These are phyloP conservation scores for Flaveria trinervia DNA, from an alignment of 129 eudicot genomes.

Conservation along the genomic window DNA sequence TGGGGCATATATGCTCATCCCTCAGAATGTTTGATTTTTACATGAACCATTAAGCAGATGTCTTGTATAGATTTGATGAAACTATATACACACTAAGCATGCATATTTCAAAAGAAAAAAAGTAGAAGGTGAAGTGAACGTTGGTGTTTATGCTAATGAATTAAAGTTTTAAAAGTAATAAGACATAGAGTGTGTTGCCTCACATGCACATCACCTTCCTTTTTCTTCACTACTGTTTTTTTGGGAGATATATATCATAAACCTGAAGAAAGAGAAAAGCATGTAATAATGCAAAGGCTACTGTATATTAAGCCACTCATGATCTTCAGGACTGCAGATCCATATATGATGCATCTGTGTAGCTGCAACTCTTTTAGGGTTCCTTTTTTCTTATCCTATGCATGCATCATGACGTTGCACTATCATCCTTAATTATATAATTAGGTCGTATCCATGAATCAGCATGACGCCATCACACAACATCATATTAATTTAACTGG, in stretches of 20 bases:
- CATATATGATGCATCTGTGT: not conserved
- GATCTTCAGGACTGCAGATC: constrained; percentile 33
- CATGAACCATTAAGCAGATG: not conserved
- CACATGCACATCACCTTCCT: constrained; percentile 78
- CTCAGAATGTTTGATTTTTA: too few relatives aligned
- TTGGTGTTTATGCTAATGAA: constrained; percentile 11
- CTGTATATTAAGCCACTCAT: constrained; percentile 31
- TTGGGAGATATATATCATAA: constrained; percentile 50
- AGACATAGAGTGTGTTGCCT: constrained; percentile 66
- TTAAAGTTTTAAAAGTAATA: constrained; percentile 39
- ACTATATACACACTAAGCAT: not conserved
- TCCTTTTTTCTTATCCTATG: constrained; percentile 21
- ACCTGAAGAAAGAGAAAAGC: constrained; percentile 39
- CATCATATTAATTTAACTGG: not conserved
- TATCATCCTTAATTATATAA: not conserved
- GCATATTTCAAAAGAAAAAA: not conserved
- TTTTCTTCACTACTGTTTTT: constrained; percentile 54
- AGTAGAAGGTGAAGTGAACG: constrained; percentile 3
- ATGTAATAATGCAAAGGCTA: constrained; percentile 39
- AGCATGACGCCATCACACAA: constrained; percentile 40
- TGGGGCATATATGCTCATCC: too few relatives aligned
- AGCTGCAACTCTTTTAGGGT: constrained; percentile 32
- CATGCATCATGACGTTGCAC: constrained; percentile 29
- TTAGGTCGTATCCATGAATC: constrained; percentile 18
- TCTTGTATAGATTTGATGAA: not conserved